Percentiles rank a stretch among this genome's conserved stretches.
These are phyloP conservation scores for Rhytidhysteron rufulum DNA, from an alignment of 2,329 filamentous ascomycete species.

Conservation along the genomic window DNA sequence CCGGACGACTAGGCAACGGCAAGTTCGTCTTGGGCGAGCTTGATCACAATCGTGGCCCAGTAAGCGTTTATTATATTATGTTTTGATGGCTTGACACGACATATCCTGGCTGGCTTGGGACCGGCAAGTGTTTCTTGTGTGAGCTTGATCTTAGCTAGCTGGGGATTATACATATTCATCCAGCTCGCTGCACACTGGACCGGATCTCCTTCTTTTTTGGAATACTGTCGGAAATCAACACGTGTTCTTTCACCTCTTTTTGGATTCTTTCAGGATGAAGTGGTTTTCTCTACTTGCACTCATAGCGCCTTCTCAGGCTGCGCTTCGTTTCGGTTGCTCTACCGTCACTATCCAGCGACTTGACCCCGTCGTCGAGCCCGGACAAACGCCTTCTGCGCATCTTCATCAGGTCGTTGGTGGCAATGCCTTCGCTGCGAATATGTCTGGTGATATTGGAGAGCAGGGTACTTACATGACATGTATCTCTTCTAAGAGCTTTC, in stretches of 20 bases:
- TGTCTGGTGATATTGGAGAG: slow-evolving; percentile 20
- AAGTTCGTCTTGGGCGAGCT: no score
- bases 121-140: no score
- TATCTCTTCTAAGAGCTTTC: slow-evolving; percentile 6
- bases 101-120: no score
- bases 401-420: slow-evolving; percentile 15
- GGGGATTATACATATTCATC: no score
- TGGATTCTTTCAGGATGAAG: slow-evolving; percentile 9
- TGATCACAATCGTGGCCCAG: background rate
- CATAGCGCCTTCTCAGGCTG: slow-evolving; percentile 9
- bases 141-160: no score
- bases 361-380: slow-evolving; percentile 14
- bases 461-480: slow-evolving; percentile 10
- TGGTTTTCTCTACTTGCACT: slow-evolving; percentile 9
- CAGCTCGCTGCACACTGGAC: no score
- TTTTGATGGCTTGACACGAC: background rate
- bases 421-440: slow-evolving; percentile 16
- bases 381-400: slow-evolving; percentile 11
- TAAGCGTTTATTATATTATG: background rate
- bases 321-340: slow-evolving; percentile 14
- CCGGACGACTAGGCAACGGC: background rate
- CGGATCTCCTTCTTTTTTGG: no score
- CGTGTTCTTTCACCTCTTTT: background rate
- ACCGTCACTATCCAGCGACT: slow-evolving; percentile 12
- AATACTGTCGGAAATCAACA: no score